A percentile compares a stretch with the other conserved stretches of the same genome.
phyloP scores from a whole-genome alignment of 768 basidiomycete genomes.

The Pisolithus microcarpus region DNA sequence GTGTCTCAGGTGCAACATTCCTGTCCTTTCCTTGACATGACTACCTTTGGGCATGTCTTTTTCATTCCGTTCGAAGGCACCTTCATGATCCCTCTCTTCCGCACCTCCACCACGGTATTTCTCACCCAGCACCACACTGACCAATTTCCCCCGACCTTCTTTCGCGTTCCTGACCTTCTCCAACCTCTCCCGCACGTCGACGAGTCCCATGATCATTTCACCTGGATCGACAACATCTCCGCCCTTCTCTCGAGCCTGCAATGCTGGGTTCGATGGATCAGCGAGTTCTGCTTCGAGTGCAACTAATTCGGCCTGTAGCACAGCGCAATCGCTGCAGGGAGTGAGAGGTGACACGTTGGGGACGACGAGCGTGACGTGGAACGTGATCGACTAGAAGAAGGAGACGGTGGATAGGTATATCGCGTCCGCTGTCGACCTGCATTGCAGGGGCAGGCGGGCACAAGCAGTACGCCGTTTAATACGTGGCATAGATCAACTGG shows the following conservation, averaged over 20 bases:
- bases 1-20: slow-evolving; percentile 33
- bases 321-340: slow-evolving; percentile 54
- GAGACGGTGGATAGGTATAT: slow-evolving; percentile 66
- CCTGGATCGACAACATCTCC: slow-evolving; percentile 58
- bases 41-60: slow-evolving; percentile 4
- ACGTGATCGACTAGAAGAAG: slow-evolving; percentile 42
- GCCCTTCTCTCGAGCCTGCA: slow-evolving; percentile 48
- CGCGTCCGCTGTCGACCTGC: slow-evolving; percentile 48
- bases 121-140: slow-evolving; percentile 47
- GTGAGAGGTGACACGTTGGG: slow-evolving; percentile 31
- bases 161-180: slow-evolving; percentile 59
- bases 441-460: neutral
- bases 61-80: slow-evolving; percentile 3
- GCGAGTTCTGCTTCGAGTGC: slow-evolving; percentile 79
- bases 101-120: slow-evolving; percentile 8
- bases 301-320: slow-evolving; percentile 69
- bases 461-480: neutral
- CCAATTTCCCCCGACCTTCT: slow-evolving; percentile 59
- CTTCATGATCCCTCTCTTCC: slow-evolving; percentile 8
- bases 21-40: slow-evolving; percentile 6
- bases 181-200: slow-evolving; percentile 64
- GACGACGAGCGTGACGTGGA: slow-evolving; percentile 25
- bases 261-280: slow-evolving; percentile 67
- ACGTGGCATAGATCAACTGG: no score
- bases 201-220: slow-evolving; percentile 68